Percentiles rank a stretch among this genome's conserved stretches.
Evolutionary conservation across 306 rosid genomes (phyloP).

Genomic region (Morella rubra): DNA sequence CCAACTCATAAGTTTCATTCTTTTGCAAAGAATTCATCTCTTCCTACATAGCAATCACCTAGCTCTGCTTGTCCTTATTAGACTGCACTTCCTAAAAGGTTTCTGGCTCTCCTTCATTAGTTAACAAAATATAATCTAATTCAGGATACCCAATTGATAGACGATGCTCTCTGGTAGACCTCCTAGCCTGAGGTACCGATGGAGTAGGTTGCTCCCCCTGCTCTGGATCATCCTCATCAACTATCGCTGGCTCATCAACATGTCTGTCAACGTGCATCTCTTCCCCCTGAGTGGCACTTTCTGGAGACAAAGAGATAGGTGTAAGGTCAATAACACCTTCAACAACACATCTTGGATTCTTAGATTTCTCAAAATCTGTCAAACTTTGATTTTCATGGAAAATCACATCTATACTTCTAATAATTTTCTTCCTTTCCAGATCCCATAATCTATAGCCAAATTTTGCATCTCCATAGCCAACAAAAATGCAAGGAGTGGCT

Average conservation of each 20-base stretch:
- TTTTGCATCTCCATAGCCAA: not conserved
- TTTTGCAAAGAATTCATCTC: no score
- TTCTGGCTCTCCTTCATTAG: no score
- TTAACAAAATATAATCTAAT: no score
- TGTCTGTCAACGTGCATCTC: not conserved
- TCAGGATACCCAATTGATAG: no score
- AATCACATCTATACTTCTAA: not conserved
- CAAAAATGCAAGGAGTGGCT: not conserved
- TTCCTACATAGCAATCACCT: no score
- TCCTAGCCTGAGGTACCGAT: not conserved
- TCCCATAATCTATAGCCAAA: not conserved
- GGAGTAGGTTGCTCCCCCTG: not conserved
- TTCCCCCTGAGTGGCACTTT: not conserved
- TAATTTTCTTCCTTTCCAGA: not conserved
- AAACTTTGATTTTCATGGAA: not conserved
- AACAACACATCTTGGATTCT: not conserved
- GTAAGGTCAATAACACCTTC: not conserved
- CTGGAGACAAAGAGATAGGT: not conserved
- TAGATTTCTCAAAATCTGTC: no score
- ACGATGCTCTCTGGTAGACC: not conserved
- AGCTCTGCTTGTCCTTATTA: no score
- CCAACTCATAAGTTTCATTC: no score
- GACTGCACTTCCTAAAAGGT: no score
- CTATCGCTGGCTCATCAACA: not conserved
- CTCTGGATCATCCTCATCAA: not conserved